A percentile compares a stretch with the other conserved stretches of the same genome.
Conservation (phyloP, 257 asterid species). For the Solanum clarkiae region DNA sequence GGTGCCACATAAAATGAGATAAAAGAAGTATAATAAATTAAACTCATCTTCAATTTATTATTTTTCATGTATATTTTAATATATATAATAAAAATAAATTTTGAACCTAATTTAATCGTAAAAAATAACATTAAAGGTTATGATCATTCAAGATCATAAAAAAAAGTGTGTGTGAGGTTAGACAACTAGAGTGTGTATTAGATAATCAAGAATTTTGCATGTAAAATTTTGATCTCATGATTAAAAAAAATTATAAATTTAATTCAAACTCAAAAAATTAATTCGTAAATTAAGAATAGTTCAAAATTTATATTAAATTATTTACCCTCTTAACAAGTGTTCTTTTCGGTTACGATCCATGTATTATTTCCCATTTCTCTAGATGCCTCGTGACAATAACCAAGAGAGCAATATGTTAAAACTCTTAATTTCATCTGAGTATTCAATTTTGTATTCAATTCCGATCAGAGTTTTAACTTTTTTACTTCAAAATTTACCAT, state of each 20-base stretch:
- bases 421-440: not conserved
- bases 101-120: accelerated
- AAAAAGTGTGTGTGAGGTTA: not conserved
- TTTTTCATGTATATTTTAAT: no score
- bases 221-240: not conserved
- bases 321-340: not conserved
- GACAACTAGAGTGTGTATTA: not conserved
- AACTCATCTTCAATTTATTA: no score
- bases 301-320: not conserved
- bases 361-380: not conserved
- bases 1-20: accelerated
- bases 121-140: not conserved
- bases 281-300: not conserved
- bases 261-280: accelerated
- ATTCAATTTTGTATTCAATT: no score
- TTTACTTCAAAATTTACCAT: not conserved
- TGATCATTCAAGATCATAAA: not conserved
- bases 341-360: accelerated
- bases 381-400: not conserved
- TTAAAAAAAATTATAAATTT: not conserved
- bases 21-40: no score
- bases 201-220: not conserved
- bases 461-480: no score
- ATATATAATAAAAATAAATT: not conserved
- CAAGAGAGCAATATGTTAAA: not conserved